A percentile compares a stretch with the other conserved stretches of the same genome.
These are phyloP conservation scores for Exobasidium cylindrosporum DNA, from an alignment of 1,284 basidiomycete genomes.

Conservation along the genomic window DNA sequence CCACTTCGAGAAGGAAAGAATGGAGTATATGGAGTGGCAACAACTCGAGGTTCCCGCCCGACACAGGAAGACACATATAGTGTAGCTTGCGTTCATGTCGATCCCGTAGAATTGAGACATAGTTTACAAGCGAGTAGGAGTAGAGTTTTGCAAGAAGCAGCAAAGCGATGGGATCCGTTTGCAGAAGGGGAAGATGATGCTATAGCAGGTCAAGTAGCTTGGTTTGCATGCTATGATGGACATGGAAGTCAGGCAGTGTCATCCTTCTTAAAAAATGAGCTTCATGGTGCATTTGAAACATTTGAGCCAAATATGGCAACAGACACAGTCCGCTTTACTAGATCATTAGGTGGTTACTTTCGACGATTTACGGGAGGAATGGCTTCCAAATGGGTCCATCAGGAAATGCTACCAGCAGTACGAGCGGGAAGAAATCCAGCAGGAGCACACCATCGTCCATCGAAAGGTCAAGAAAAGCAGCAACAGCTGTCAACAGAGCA, in stretches of 20 bases:
- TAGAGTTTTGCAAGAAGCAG: conserved; percentile 20
- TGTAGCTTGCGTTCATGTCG: conserved; percentile 44
- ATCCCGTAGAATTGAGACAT: conserved; percentile 30
- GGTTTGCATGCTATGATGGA: conserved; percentile 52
- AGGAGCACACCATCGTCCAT: conserved; percentile 15
- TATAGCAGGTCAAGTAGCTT: conserved; percentile 47
- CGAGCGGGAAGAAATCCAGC: conserved; percentile 25
- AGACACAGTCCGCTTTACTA: conserved; percentile 49
- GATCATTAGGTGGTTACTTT: conserved; percentile 51
- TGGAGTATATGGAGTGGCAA: conserved; percentile 31
- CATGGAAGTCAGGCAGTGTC: conserved; percentile 48
- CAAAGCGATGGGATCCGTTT: conserved; percentile 21
- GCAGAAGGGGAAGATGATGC: conserved; percentile 39
- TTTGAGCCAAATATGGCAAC: conserved; percentile 43
- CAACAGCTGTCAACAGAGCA: conserved; percentile 3
- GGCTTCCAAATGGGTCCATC: conserved; percentile 44
- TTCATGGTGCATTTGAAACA: conserved; percentile 46
- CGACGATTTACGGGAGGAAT: conserved; percentile 45
- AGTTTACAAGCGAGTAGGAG: conserved; percentile 24
- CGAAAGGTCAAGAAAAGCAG: neutral
- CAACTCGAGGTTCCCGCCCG: conserved; percentile 40
- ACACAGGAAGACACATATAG: conserved; percentile 49
- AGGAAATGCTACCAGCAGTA: conserved; percentile 34
- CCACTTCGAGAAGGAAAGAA: conserved; percentile 10
- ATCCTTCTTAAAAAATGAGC: conserved; percentile 32